A percentile compares a stretch with the other conserved stretches of the same genome.
Conservation (phyloP, 805 yeast species). For the Wickerhamomyces mucosus region DNA sequence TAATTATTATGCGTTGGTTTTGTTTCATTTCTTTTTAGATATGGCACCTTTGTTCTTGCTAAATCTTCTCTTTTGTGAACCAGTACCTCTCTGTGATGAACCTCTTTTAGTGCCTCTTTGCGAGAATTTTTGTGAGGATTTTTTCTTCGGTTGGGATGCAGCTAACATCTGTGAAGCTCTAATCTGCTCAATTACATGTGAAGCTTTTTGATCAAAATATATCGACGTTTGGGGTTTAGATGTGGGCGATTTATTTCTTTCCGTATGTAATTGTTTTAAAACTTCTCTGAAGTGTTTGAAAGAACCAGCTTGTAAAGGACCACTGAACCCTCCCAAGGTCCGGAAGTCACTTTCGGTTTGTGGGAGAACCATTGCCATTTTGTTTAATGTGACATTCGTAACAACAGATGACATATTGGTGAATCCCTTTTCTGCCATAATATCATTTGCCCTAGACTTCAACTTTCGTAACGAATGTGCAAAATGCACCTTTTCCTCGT, state of each 20-base stretch:
- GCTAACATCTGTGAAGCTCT: too few species aligned
- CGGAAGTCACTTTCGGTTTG: constrained; percentile 37
- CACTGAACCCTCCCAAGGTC: constrained; percentile 24
- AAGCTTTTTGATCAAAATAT: too few species aligned
- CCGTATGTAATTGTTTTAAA: constrained; percentile 18
- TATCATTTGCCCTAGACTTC: constrained; percentile 30
- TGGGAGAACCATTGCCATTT: constrained; percentile 49
- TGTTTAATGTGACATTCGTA: constrained; percentile 33
- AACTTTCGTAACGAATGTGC: constrained; percentile 20
- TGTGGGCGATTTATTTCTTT: constrained; percentile 2
- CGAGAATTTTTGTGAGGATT: too few species aligned
- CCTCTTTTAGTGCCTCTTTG: too few species aligned
- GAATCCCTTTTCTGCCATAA: constrained; percentile 32
- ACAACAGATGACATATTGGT: constrained; percentile 26
- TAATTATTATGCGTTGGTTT: too few species aligned
- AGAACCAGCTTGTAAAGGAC: constrained; percentile 16
- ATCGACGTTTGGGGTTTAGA: too few species aligned
- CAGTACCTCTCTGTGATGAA: too few species aligned
- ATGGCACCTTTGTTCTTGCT: too few species aligned
- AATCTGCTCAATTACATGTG: too few species aligned
- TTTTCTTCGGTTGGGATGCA: too few species aligned
- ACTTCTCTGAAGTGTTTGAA: constrained; percentile 31
- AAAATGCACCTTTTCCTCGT: constrained; percentile 14
- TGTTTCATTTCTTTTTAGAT: too few species aligned
- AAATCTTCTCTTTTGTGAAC: too few species aligned